These are phyloP conservation scores for Barbarea vulgaris DNA, from an alignment of 345 rosid species.

Conservation along the genomic window DNA sequence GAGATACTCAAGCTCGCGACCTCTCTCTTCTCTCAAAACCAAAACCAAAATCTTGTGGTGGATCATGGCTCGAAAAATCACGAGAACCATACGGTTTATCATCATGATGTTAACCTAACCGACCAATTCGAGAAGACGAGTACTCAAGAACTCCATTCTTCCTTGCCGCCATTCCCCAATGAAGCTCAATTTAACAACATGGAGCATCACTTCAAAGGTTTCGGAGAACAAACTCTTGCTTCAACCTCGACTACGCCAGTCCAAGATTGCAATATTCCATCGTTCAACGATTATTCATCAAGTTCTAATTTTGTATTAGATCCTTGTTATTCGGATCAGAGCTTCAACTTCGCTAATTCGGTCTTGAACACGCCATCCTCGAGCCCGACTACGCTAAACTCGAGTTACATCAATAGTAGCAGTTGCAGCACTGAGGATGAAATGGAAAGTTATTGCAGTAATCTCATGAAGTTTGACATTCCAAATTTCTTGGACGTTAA, in stretches of 20 bases:
- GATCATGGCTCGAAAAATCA: not conserved
- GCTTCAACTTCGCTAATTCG: conserved; percentile 49
- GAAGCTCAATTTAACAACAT: conserved; percentile 37
- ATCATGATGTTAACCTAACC: conserved; percentile 30
- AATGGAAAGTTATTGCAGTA: conserved; percentile 75
- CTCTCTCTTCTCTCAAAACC: conserved; percentile 39
- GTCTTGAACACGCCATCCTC: conserved; percentile 68
- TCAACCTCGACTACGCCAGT: conserved; percentile 28
- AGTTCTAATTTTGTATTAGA: conserved; percentile 33
- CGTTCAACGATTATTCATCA: conserved; percentile 41
- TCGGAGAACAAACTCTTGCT: conserved; percentile 32
- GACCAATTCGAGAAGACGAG: conserved; percentile 35
- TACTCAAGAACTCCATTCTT: conserved; percentile 45
- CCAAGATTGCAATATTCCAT: conserved; percentile 41
- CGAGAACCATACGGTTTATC: conserved; percentile 10
- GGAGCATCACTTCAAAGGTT: conserved; percentile 19
- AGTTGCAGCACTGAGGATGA: conserved; percentile 69
- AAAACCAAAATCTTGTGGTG: conserved; percentile 25
- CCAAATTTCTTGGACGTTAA: conserved; percentile 60
- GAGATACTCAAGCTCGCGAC: conserved; percentile 43
- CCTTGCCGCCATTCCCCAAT: conserved; percentile 39
- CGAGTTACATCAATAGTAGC: conserved; percentile 53
- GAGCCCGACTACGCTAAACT: conserved; percentile 64
- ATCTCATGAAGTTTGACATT: conserved; percentile 60
- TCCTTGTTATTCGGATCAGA: conserved; percentile 46